Percentiles rank a stretch among this genome's conserved stretches.
phyloP scores from a whole-genome alignment of 1,284 basidiomycete species.

The Sporisorium scitamineum region DNA sequence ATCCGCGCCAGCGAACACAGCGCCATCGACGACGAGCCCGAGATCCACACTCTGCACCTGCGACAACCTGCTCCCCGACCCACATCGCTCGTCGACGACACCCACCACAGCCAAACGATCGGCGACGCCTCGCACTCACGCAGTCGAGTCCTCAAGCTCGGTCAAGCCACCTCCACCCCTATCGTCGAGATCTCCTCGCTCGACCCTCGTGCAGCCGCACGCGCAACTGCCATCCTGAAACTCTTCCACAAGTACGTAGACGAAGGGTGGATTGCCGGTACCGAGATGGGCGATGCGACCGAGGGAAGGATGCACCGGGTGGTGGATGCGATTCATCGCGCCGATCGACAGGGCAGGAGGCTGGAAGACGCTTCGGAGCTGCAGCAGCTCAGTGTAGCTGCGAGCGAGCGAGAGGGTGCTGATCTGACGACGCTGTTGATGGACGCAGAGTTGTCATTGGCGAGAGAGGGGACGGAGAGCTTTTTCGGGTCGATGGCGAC shows the following conservation, averaged over 20 bases:
- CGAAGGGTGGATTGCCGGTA: constrained; percentile 51
- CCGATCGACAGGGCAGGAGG: constrained; percentile 6
- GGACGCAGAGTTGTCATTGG: constrained; percentile 42
- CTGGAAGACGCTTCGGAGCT: constrained; percentile 12
- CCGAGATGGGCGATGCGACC: constrained; percentile 27
- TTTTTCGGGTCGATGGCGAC: constrained; percentile 27
- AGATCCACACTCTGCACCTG: constrained; percentile 43
- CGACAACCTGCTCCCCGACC: constrained; percentile 21
- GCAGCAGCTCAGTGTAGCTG: neutral
- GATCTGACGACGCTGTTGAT: constrained; percentile 45
- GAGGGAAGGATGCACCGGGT: constrained; percentile 30
- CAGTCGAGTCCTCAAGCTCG: constrained; percentile 55
- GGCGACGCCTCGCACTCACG: constrained; percentile 44
- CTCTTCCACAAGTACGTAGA: constrained; percentile 64
- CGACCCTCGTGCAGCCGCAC: constrained; percentile 57
- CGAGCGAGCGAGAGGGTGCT: neutral
- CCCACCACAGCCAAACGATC: neutral
- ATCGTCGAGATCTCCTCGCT: constrained; percentile 62
- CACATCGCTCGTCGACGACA: neutral
- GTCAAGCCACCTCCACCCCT: constrained; percentile 50
- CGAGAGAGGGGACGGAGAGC: constrained; percentile 31
- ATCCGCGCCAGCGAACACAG: constrained; percentile 15
- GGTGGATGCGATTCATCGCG: constrained; percentile 35
- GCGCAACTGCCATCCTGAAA: constrained; percentile 63
- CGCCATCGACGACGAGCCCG: constrained; percentile 22